phyloP scores from a whole-genome alignment of 352 stramenopile species.

The Pythium volutum region DNA sequence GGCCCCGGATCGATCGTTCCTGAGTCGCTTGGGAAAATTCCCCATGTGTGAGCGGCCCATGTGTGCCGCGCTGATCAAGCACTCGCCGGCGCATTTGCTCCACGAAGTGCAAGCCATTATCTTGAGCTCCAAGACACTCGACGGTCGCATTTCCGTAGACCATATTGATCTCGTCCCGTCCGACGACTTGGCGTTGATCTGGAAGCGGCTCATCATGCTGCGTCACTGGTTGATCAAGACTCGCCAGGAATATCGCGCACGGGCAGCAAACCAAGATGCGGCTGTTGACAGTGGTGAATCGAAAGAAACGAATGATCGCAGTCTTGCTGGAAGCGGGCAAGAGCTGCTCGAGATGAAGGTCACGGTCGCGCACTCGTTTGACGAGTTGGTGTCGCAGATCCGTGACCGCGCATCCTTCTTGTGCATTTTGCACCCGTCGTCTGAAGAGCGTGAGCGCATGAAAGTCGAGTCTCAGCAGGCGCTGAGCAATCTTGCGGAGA shows the following conservation, averaged over 20 bases:
- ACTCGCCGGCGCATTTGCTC: conserved; percentile 66
- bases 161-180: conserved; percentile 64
- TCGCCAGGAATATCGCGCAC: conserved; percentile 74
- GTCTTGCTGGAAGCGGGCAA: neutral
- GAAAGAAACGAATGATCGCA: neutral
- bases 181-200: conserved; percentile 65
- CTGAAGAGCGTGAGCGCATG: conserved; percentile 62
- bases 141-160: conserved; percentile 28
- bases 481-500: conserved; percentile 80
- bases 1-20: conserved; percentile 71
- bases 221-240: conserved; percentile 85
- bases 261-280: conserved; percentile 40
- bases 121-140: conserved; percentile 32
- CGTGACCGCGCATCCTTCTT: conserved; percentile 71
- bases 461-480: conserved; percentile 67
- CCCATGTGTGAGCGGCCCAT: conserved; percentile 64
- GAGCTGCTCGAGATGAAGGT: conserved; percentile 63
- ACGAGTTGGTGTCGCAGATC: conserved; percentile 63
- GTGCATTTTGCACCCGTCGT: conserved; percentile 66
- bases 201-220: conserved; percentile 77
- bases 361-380: conserved; percentile 59
- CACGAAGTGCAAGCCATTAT: conserved; percentile 81
- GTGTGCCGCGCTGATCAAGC: conserved; percentile 76
- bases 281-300: neutral
- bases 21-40: conserved; percentile 74